Evolutionary conservation across 2,329 filamentous ascomycete genomes (phyloP).

Genomic region (Thielaviopsis ethacetica): DNA sequence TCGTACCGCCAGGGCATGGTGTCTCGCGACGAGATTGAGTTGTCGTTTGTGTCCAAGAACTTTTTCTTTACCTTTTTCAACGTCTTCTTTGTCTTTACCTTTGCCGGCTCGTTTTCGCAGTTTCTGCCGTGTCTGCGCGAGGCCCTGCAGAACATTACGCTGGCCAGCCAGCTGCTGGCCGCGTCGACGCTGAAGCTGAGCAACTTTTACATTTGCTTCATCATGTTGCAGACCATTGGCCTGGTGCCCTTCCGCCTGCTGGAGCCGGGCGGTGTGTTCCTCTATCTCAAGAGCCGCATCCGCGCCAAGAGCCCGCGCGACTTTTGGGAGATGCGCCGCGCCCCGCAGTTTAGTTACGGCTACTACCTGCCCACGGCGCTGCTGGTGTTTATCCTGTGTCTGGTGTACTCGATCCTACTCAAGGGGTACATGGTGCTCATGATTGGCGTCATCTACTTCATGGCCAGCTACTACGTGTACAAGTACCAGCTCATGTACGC

Average conservation of each 20-base stretch:
- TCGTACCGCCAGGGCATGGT: slow-evolving; percentile 89
- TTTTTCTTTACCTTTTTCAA: slow-evolving; percentile 99
- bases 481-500: slow-evolving; percentile 97
- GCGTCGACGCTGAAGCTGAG: slow-evolving; percentile 56
- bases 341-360: slow-evolving; percentile 84
- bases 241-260: slow-evolving; percentile 84
- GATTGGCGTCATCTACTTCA: slow-evolving; percentile 69
- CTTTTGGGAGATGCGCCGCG: slow-evolving; percentile 63
- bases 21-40: slow-evolving; percentile 82
- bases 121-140: slow-evolving; percentile 59
- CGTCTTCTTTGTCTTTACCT: slow-evolving; percentile 86
- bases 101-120: slow-evolving; percentile 66
- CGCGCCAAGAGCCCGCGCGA: slow-evolving; percentile 79
- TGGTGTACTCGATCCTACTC: slow-evolving; percentile 80
- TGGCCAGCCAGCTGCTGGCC: slow-evolving; percentile 61
- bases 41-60: slow-evolving; percentile 93
- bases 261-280: slow-evolving; percentile 68
- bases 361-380: slow-evolving; percentile 90
- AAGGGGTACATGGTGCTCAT: slow-evolving; percentile 67
- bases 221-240: slow-evolving; percentile 85
- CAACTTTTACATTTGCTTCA: slow-evolving; percentile 83
- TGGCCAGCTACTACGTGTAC: slow-evolving; percentile 74
- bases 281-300: slow-evolving; percentile 69
- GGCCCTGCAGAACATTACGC: slow-evolving; percentile 61
- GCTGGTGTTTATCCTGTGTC: slow-evolving; percentile 83